Evolutionary conservation across 2,329 filamentous ascomycete species (phyloP).

Genomic region (Emericellopsis atlantica): DNA sequence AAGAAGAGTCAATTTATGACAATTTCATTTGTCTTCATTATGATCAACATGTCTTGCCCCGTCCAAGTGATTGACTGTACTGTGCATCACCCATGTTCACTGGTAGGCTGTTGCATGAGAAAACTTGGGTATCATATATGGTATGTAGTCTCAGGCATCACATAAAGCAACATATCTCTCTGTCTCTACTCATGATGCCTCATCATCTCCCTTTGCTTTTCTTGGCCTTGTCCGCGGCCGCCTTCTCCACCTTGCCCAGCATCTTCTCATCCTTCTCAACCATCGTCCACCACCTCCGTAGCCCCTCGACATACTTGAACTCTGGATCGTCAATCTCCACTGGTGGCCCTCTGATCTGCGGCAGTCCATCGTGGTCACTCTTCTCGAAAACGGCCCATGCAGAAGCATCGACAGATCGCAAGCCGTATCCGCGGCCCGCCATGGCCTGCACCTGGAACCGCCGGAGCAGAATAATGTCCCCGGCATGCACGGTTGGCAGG

Average conservation of each 20-base stretch:
- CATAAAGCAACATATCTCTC: too few relatives aligned
- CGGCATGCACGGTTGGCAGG: constrained; percentile 39
- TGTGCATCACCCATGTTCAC: too few relatives aligned
- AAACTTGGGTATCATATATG: too few relatives aligned
- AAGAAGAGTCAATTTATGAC: constrained; percentile 18
- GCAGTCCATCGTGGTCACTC: constrained; percentile 21
- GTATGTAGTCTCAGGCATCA: too few relatives aligned
- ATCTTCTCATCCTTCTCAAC: constrained; percentile 29
- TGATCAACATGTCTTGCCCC: not conserved
- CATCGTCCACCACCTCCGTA: constrained; percentile 35
- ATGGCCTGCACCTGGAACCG: constrained; percentile 41
- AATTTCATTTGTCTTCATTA: constrained; percentile 9
- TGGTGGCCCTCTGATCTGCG: constrained; percentile 46
- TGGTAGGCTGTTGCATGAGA: too few relatives aligned
- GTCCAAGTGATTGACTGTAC: too few relatives aligned
- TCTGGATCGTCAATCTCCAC: constrained; percentile 42
- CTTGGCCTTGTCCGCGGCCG: constrained; percentile 6
- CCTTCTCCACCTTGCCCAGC: constrained; percentile 33
- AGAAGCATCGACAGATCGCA: constrained; percentile 40
- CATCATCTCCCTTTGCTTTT: too few relatives aligned
- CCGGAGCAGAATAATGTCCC: constrained; percentile 46
- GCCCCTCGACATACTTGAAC: constrained; percentile 29
- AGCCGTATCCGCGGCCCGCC: constrained; percentile 40
- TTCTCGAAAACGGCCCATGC: constrained; percentile 51
- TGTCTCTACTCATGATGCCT: too few relatives aligned